Percentiles rank a stretch among this genome's conserved stretches.
Conservation (phyloP, 192 early-diverging fungal species). For the Pilaira anomala region DNA sequence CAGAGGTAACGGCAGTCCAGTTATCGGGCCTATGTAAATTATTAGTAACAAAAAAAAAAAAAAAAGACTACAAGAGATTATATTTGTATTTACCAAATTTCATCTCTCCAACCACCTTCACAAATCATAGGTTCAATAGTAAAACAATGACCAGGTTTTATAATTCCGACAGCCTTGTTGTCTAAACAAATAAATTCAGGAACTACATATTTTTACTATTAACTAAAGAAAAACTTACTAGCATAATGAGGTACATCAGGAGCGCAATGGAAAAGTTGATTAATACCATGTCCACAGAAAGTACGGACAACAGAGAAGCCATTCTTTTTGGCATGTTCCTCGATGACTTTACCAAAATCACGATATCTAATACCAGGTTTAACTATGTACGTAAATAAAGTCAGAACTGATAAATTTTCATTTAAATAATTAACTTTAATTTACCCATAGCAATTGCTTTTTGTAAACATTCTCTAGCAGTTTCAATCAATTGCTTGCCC, state of each 20-base stretch:
- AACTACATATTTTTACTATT: neutral
- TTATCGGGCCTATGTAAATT: conserved; percentile 53
- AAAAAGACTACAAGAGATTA: neutral
- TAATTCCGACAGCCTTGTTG: conserved; percentile 93
- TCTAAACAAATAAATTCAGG: conserved; percentile 26
- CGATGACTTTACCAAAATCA: conserved; percentile 87
- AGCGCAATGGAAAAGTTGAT: conserved; percentile 81
- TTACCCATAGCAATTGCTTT: conserved; percentile 88
- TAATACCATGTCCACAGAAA: conserved; percentile 92
- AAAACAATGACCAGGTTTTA: conserved; percentile 93
- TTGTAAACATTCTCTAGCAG: conserved; percentile 82
- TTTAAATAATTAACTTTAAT: conserved; percentile 4
- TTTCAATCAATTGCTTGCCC: conserved; percentile 71
- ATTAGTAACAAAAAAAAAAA: neutral
- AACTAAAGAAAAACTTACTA: conserved; percentile 32
- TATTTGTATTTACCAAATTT: conserved; percentile 44
- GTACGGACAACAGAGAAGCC: conserved; percentile 90
- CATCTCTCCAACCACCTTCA: conserved; percentile 69
- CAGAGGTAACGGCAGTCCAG: conserved; percentile 89
- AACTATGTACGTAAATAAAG: conserved; percentile 43
- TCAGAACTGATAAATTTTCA: neutral
- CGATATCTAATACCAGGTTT: conserved; percentile 90
- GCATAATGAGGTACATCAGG: conserved; percentile 94
- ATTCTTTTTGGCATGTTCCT: conserved; percentile 75
- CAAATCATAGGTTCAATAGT: conserved; percentile 99